A percentile compares a stretch with the other conserved stretches of the same genome.
phyloP scores from a whole-genome alignment of 2,329 filamentous ascomycete genomes.

The Lecanosticta acicola region DNA sequence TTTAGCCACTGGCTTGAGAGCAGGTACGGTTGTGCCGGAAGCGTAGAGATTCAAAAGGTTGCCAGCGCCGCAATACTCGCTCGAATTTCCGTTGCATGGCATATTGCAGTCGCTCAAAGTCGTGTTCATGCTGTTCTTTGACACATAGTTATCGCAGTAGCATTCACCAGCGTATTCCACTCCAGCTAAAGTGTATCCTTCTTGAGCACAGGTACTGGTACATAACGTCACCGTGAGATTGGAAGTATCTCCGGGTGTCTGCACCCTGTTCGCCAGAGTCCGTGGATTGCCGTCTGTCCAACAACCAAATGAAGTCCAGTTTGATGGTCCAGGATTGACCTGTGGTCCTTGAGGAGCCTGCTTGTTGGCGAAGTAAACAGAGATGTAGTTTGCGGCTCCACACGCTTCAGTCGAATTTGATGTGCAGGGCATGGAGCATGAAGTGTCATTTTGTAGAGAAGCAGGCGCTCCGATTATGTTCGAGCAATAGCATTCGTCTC shows the following conservation, averaged over 20 bases:
- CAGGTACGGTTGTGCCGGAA: conserved; percentile 16
- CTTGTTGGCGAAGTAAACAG: conserved; percentile 24
- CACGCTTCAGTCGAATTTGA: conserved; percentile 29
- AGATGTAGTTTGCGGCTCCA: conserved; percentile 21
- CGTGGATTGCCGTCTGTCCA: conserved; percentile 25
- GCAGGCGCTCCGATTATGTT: conserved; percentile 20
- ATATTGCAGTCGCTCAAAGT: conserved; percentile 25
- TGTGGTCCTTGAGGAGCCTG: conserved; percentile 15
- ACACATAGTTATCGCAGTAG: conserved; percentile 28
- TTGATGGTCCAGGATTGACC: conserved; percentile 17
- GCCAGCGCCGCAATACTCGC: conserved; percentile 28
- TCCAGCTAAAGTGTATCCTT: conserved; percentile 30
- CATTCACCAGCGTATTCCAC: conserved; percentile 35
- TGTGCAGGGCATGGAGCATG: conserved; percentile 27
- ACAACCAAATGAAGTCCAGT: conserved; percentile 31
- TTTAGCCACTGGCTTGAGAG: conserved; percentile 14
- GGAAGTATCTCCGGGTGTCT: conserved; percentile 18
- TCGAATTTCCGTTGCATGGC: conserved; percentile 26
- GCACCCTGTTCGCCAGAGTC: conserved; percentile 17
- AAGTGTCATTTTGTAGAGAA: conserved; percentile 17
- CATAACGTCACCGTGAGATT: conserved; percentile 27
- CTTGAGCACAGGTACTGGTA: conserved; percentile 23
- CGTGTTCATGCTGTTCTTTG: conserved; percentile 14
- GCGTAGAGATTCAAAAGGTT: conserved; percentile 25
- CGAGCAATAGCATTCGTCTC: conserved; percentile 20